Evolutionary conservation across 176 grass and related monocot genomes (phyloP), one percentile per base, ranked within the genome.

Genomic region (Aegilops speltoides): DNA sequence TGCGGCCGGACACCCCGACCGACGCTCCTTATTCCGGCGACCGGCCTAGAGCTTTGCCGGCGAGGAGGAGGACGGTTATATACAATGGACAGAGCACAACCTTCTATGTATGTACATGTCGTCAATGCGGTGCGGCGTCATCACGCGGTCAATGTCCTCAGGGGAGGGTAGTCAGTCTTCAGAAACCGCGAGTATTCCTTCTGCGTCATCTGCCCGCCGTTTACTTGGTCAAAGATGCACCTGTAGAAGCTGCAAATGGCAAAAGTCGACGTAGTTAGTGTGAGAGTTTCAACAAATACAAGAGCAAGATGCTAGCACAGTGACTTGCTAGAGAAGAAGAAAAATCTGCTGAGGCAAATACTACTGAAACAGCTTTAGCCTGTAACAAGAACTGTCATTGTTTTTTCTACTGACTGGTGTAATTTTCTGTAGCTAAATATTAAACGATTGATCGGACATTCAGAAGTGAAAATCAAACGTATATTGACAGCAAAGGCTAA

Each of bases 141-240:
- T 64, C 8, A 19, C 20, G 19, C 17, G 19, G 40, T 24, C 23
- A 56, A 11, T 3, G 82, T 77, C 82, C 82, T 77, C 54, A 57
- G 3, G 41, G 64, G 71, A 41, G 78, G 20, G 8, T 22, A 73
- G 36, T 86, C 88, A 22, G 73, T 38, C 29, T 94, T 92, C 1
- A 95, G 82, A 91, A 95, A 98, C 29, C 59, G 87, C 50, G 87
- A 85, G 50, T 83, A 92, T 64, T 95, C 96, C 76, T 92, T 90
- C 88, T 98, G 93, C 0, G 77, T 66, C 96, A 98, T 98, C 84
- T 92, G 91, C 28, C 96, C 96, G 6, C 93, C 96, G 29, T 86
- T 93, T 45, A 93, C 91, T 83, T 82, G 89, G 87, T 98, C 96
- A 65, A 95, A 98, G 73, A 79, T 90, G 82, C 93, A 98, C 68